These are phyloP conservation scores for Diaporthe batatas DNA, from an alignment of 2,329 filamentous ascomycete genomes.

Conservation along the genomic window DNA sequence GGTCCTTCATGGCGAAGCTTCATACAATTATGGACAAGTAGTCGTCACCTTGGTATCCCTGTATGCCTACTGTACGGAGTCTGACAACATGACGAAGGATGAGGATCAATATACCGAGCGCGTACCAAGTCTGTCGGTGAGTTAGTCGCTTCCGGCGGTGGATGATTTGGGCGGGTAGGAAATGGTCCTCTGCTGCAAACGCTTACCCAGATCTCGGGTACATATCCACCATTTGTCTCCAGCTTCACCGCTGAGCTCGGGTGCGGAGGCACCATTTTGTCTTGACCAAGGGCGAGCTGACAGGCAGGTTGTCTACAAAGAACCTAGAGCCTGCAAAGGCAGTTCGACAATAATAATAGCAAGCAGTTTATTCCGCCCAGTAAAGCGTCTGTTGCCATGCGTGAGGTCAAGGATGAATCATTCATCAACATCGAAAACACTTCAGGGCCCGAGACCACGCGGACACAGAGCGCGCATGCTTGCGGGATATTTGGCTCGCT, in stretches of 20 bases:
- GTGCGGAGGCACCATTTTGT: constrained; percentile 13
- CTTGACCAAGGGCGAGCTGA: not conserved
- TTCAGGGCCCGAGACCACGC: not conserved
- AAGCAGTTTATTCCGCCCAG: not conserved
- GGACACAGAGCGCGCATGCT: not conserved
- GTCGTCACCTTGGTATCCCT: constrained; percentile 18
- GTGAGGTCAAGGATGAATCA: not conserved
- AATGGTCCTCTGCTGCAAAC: not conserved
- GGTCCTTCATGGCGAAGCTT: too few species aligned
- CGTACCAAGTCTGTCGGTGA: constrained; percentile 3
- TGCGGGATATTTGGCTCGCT: not conserved
- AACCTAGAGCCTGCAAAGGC: not conserved
- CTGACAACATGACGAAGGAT: constrained; percentile 15
- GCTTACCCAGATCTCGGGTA: constrained; percentile 12
- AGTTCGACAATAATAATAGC: too few species aligned
- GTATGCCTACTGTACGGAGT: constrained; percentile 8
- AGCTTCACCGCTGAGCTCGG: constrained; percentile 18
- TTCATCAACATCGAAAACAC: not conserved
- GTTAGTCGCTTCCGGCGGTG: not conserved
- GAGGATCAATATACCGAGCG: not conserved
- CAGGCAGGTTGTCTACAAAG: not conserved
- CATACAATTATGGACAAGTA: constrained; percentile 6
- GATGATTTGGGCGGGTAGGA: too few species aligned
- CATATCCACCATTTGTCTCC: constrained; percentile 7
- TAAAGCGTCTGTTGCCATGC: not conserved